Conservation (phyloP, 2,329 filamentous ascomycete genomes). For the Claviceps maximensis region DNA sequence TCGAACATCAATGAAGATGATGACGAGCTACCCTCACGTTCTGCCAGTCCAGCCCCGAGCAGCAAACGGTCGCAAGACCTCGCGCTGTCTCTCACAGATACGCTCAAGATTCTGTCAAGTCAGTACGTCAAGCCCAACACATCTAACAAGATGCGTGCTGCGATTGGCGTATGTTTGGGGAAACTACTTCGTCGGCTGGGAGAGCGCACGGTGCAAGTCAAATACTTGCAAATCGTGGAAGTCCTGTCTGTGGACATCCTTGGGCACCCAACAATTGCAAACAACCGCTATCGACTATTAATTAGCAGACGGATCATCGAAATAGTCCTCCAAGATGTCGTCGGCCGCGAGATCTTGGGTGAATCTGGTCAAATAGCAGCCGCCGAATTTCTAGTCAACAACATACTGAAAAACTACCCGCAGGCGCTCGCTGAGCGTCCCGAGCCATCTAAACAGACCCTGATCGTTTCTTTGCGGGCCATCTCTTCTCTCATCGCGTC, state of each 20-base stretch:
- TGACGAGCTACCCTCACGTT: conserved; percentile 53
- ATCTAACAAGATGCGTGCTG: conserved; percentile 67
- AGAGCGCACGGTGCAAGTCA: conserved; percentile 67
- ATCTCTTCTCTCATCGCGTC: conserved; percentile 65
- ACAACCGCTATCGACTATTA: conserved; percentile 79
- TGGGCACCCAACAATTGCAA: conserved; percentile 58
- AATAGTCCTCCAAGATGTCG: conserved; percentile 68
- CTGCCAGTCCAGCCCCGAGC: conserved; percentile 60
- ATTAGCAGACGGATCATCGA: conserved; percentile 76
- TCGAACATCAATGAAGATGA: conserved; percentile 45
- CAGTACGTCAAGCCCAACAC: conserved; percentile 72
- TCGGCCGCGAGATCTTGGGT: conserved; percentile 70
- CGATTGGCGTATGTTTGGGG: conserved; percentile 77
- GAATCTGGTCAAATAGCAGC: conserved; percentile 81
- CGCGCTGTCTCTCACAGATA: conserved; percentile 60
- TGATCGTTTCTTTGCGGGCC: conserved; percentile 68
- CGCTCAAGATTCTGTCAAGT: conserved; percentile 63
- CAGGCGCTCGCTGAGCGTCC: conserved; percentile 75
- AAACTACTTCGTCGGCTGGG: conserved; percentile 67
- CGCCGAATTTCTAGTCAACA: conserved; percentile 70
- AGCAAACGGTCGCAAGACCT: conserved; percentile 59
- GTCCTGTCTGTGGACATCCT: conserved; percentile 72
- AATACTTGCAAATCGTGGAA: conserved; percentile 69
- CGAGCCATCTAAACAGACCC: conserved; percentile 76
- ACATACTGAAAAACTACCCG: conserved; percentile 87